phyloP scores from a whole-genome alignment of 202 grass and related monocot species.

The Panicum hallii region DNA sequence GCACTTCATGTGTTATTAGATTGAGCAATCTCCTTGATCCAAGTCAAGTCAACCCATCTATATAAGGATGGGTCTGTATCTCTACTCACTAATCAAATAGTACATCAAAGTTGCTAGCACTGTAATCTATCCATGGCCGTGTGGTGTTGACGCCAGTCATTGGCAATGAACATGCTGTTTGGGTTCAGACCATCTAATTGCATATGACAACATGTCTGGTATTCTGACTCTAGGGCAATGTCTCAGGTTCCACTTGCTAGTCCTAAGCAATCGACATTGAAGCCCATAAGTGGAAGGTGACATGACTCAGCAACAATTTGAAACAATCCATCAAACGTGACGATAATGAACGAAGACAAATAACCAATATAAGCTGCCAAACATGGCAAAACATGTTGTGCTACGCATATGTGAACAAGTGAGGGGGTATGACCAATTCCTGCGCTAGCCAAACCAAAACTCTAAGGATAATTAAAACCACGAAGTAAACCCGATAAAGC shows the following conservation, averaged over 20 bases:
- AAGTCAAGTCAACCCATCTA: background rate
- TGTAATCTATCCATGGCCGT: background rate
- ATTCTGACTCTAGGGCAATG: background rate
- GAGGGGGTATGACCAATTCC: background rate
- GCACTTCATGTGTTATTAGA: background rate
- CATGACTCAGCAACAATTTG: constrained; percentile 9
- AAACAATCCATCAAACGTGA: constrained; percentile 14
- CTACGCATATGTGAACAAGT: background rate
- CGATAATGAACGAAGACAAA: background rate
- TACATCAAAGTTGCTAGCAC: background rate
- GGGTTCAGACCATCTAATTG: background rate
- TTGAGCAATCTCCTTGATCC: background rate
- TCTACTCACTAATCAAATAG: background rate
- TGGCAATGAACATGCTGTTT: background rate
- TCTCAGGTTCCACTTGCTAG: constrained; percentile 7
- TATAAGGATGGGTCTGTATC: background rate
- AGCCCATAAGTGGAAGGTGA: background rate
- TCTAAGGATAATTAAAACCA: background rate
- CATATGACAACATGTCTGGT: constrained; percentile 11
- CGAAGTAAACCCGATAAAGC: constrained; percentile 15
- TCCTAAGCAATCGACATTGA: background rate
- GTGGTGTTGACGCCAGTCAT: background rate
- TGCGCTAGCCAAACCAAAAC: background rate
- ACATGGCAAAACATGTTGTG: background rate
- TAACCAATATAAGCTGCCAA: background rate